These are phyloP conservation scores for Alternaria viburni DNA, from an alignment of 2,329 filamentous ascomycete genomes.

Conservation along the genomic window DNA sequence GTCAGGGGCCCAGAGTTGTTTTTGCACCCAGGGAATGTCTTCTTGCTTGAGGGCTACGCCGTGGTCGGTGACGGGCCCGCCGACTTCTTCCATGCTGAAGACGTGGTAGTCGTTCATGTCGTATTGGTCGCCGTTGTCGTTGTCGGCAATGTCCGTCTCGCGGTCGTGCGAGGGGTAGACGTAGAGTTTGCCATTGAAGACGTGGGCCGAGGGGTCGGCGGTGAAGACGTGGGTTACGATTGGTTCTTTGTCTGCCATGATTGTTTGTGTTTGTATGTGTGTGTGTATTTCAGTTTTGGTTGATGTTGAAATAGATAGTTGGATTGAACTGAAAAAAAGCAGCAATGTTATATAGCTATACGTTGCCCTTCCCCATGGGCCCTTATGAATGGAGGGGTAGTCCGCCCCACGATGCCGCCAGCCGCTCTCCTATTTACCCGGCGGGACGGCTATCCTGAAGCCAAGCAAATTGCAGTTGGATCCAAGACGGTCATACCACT, in stretches of 20 bases:
- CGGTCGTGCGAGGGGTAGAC: conserved; percentile 83
- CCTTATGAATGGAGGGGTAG: conserved; percentile 35
- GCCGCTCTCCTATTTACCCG: conserved; percentile 38
- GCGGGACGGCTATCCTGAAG: conserved; percentile 35
- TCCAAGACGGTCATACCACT: conserved; percentile 21
- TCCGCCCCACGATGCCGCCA: conserved; percentile 31
- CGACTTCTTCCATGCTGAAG: conserved; percentile 66
- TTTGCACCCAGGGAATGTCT: conserved; percentile 77
- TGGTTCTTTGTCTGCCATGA: conserved; percentile 57
- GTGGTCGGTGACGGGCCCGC: conserved; percentile 71
- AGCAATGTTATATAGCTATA: conserved; percentile 6
- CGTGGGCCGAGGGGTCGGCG: conserved; percentile 80
- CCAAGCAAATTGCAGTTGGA: conserved; percentile 23
- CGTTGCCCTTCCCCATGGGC: conserved; percentile 23
- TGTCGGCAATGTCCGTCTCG: conserved; percentile 74
- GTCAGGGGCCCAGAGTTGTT: conserved; percentile 83
- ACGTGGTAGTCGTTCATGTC: conserved; percentile 87
- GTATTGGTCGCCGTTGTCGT: conserved; percentile 86
- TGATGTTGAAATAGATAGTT: neutral
- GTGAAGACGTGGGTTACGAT: conserved; percentile 79
- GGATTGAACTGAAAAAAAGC: conserved; percentile 1
- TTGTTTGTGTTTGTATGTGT: conserved; percentile 1
- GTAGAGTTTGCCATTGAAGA: conserved; percentile 77
- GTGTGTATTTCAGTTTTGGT: neutral
- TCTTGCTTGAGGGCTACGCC: conserved; percentile 69